Evolutionary conservation across 805 yeast species (phyloP), one percentile per base, ranked within the genome.

Genomic region (Starmerella floricola): DNA sequence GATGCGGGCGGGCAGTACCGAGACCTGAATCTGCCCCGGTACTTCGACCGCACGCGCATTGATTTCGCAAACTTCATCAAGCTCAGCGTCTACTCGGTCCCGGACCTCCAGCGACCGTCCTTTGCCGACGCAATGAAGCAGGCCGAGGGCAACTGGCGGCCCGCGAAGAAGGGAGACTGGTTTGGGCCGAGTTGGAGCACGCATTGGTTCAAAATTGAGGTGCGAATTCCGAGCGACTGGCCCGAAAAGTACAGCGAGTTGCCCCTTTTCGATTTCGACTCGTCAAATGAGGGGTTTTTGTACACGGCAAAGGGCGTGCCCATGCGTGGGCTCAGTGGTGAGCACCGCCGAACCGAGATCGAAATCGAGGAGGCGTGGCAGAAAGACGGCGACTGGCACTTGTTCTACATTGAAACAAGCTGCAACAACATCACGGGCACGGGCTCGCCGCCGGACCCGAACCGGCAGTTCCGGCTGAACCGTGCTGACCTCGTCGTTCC

Each of bases 101-200:
- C 91, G 0, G 79, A 73, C 48, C 51, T 82, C 34, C 60, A 66
- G 39, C 68, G 87, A 34, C 91, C 91, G 0, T 61, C 70, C 26
- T 80, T 78, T 60, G 61, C 67, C 39, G 76, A 74, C 42, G 72
- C 83, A 48, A 62, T 78, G 45, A 63, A 68, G 50, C 63, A 66
- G 19, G 79, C 83, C n/a, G 49, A 49, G 30, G 47, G 34, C 27
- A 23, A 42, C 3, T 66, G 68, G 64, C 50, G 52, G 8, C 51
- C 55, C 1, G 56, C 67, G 5, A 43, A 51, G 31, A 76, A 76
- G 50, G 93, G 91, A 18, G 78, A 82, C 51, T 63, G 68, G 8
- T 85, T 82, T 59, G 96, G 97, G 0, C 98, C 98, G 3, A 80
- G 93, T 12, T 88, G 98, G 98, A 79, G 88, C 45, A 81, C 97